A percentile compares a stretch with the other conserved stretches of the same genome.
These are phyloP conservation scores for Raphidocelis subcapitata DNA, from an alignment of 139 green algal species.

Conservation along the genomic window DNA sequence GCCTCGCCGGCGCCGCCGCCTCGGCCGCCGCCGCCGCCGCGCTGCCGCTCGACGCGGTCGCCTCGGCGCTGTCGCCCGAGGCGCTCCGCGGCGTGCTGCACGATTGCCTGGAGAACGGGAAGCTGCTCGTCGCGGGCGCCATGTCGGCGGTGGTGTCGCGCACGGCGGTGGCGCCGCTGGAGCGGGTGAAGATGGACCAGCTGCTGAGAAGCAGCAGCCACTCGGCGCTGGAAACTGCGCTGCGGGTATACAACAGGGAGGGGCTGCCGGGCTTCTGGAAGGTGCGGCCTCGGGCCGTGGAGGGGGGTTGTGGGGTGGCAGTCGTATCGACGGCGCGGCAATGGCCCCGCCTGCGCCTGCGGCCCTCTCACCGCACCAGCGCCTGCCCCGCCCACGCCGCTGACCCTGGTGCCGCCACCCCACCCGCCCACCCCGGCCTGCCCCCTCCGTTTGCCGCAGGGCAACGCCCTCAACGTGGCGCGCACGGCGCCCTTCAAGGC, in stretches of 20 bases:
- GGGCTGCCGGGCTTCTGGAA: slow-evolving; percentile 59
- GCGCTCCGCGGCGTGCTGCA: not conserved
- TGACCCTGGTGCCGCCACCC: not conserved
- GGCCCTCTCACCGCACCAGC: not conserved
- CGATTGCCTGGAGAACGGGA: slow-evolving; percentile 1
- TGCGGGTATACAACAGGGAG: slow-evolving; percentile 39
- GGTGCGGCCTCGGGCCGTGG: not conserved
- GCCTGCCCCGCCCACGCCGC: too few relatives aligned
- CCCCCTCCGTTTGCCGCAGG: slow-evolving; percentile 59
- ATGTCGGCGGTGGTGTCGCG: slow-evolving; percentile 57
- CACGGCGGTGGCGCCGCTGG: slow-evolving; percentile 61
- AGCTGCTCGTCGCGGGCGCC: slow-evolving; percentile 50
- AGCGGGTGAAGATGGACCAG: slow-evolving; percentile 65
- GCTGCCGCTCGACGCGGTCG: not conserved
- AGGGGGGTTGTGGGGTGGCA: not conserved
- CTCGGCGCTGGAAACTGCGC: slow-evolving; percentile 11
- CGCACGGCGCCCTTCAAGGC: slow-evolving; percentile 79
- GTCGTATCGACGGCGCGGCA: too few relatives aligned
- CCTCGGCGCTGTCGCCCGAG: not conserved
- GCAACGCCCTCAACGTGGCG: slow-evolving; percentile 77
- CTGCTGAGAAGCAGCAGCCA: slow-evolving; percentile 44
- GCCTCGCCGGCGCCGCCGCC: too few relatives aligned
- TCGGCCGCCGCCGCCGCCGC: too few relatives aligned
- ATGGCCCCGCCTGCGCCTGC: not conserved
- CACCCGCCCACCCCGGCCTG: not conserved